Evolutionary conservation across 371 early-diverging fungal genomes (phyloP), one percentile per base, ranked within the genome.

Genomic region (Phascolomyces articulosus): DNA sequence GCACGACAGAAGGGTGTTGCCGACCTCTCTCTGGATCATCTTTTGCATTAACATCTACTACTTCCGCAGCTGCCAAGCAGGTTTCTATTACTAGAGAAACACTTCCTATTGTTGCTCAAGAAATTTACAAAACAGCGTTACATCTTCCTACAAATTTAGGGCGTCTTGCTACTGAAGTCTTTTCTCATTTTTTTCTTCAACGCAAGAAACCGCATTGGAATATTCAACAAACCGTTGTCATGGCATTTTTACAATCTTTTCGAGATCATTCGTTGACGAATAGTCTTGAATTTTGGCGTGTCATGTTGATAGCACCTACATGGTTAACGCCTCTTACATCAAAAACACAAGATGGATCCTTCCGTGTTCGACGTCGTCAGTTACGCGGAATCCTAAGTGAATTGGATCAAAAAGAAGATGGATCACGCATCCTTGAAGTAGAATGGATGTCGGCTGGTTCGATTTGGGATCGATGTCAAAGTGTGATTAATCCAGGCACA

Each of bases 171-270:
- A 26, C 58, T 4, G 77, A 74, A 55, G 51, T 78, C 4, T 70
- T 66, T 68, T 51, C 64, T n/a, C 75, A 75, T 56, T 47, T 75
- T 13, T 49, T 58, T 13, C 58, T 48, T 3, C 67, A 68, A 27
- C 78, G 77, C 2, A 75, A 74, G 44, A 70, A 63, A 40, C 81
- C 81, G 8, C 59, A 63, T 0, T 80, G 81, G 81, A 67, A 78
- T 34, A 70, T 80, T 1, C 72, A 73, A n/a, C 68, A 70, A 1
- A 78, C 81, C 0, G 56, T 80, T 0, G 56, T 80, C 4, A 70
- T 74, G 63, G 68, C 72, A 3, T 63, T 78, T 40, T 31, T 76
- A 27, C 81, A 80, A 55, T 70, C 71, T 1, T 64, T 78, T 31
- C 58, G 73, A 9, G 75, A 77, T 10, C 77, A 77, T 9, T 56